A percentile compares a stretch with the other conserved stretches of the same genome.
phyloP scores from a whole-genome alignment of 176 grass and related monocot species.

The Themeda triandra region DNA sequence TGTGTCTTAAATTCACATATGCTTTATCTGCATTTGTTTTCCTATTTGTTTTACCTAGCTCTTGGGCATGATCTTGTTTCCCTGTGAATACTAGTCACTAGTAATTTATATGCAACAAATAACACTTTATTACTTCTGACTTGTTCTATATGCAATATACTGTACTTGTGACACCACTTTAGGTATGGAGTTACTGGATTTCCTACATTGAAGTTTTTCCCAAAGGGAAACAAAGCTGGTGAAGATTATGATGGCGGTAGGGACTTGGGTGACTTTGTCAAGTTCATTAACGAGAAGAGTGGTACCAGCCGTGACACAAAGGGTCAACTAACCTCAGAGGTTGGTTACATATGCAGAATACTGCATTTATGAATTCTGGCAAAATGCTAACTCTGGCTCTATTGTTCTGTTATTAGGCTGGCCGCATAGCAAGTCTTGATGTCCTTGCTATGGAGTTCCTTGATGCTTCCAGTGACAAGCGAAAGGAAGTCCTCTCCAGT shows the following conservation, averaged over 20 bases:
- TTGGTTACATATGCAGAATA: not conserved
- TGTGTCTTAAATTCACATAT: not conserved
- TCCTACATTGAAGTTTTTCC: constrained; percentile 94
- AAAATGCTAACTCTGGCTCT: not conserved
- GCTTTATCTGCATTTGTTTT: not conserved
- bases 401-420: constrained; percentile 45
- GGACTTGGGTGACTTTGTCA: constrained; percentile 76
- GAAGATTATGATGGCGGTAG: constrained; percentile 80
- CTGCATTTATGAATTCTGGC: not conserved
- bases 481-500: constrained; percentile 56
- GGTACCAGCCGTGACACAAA: constrained; percentile 74
- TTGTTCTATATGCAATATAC: not conserved
- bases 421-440: constrained; percentile 56
- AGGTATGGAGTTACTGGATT: constrained; percentile 85
- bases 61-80: not conserved
- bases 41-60: not conserved
- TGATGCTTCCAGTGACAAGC: constrained; percentile 48
- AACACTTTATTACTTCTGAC: not conserved
- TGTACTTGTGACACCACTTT: not conserved
- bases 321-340: constrained; percentile 75
- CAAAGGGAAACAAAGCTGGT: constrained; percentile 87
- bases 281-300: constrained; percentile 82
- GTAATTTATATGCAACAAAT: not conserved
- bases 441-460: constrained; percentile 72
- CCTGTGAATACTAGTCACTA: not conserved